These are phyloP conservation scores for Mallotus repandus DNA, from an alignment of 441 rosid species.

Conservation along the genomic window DNA sequence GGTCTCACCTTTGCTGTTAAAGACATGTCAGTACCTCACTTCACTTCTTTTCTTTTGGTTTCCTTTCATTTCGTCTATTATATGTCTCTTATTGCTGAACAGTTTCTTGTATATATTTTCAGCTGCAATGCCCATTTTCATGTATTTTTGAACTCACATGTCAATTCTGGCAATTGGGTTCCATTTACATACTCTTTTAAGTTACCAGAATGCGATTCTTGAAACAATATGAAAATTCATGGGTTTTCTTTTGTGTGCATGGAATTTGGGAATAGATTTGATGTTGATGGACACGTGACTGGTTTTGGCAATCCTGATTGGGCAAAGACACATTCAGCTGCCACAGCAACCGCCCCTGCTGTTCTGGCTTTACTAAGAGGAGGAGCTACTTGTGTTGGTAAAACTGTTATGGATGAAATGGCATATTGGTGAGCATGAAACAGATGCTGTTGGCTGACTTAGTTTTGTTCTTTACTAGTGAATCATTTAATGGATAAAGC, in stretches of 20 bases:
- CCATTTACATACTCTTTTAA: not conserved
- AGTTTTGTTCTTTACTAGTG: not conserved
- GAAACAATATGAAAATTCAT: no score
- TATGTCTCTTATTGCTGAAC: not conserved
- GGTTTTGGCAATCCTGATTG: conserved; percentile 98
- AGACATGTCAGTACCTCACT: conserved; percentile 61
- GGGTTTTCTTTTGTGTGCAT: not conserved
- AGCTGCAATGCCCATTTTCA: no score
- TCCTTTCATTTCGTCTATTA: not conserved
- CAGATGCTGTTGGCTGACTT: not conserved
- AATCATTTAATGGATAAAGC: not conserved
- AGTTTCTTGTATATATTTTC: not conserved
- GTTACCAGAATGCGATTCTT: not conserved
- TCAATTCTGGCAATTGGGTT: conserved; percentile 3
- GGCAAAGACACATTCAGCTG: conserved; percentile 77
- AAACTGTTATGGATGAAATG: conserved; percentile 92
- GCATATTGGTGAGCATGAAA: conserved; percentile 67
- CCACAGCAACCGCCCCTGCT: conserved; percentile 66
- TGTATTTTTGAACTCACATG: not conserved
- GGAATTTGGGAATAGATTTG: conserved; percentile 53
- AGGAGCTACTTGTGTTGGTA: conserved; percentile 77
- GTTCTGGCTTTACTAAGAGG: conserved; percentile 59
- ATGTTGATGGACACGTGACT: conserved; percentile 75
- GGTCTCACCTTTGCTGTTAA: conserved; percentile 83
- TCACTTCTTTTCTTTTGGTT: not conserved